Evolutionary conservation across 139 green algal genomes (phyloP).

Genomic region (Chlamydomonas sphaeroides): DNA sequence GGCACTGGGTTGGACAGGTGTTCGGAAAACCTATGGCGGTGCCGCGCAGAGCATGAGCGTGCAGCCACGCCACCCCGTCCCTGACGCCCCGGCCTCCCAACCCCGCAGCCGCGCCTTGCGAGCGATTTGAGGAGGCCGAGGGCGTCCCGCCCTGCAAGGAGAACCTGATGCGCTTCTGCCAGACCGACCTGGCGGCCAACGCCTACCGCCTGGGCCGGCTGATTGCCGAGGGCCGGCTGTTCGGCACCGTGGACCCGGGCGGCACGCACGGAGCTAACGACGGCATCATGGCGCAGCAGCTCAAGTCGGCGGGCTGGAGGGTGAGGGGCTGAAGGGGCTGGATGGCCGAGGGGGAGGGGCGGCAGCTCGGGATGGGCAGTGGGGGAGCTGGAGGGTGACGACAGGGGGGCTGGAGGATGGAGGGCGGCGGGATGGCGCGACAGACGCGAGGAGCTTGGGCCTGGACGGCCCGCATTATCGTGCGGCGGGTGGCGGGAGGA

Average conservation of each 20-base stretch:
- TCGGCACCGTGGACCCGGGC: constrained; percentile 59
- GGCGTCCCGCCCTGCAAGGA: constrained; percentile 72
- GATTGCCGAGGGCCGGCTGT: constrained; percentile 66
- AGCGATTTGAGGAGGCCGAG: constrained; percentile 65
- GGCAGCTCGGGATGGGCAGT: too few species aligned
- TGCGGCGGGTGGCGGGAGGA: too few species aligned
- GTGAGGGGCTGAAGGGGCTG: too few species aligned
- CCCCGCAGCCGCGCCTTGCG: constrained; percentile 63
- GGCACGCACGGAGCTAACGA: constrained; percentile 61
- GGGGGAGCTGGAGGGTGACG: too few species aligned
- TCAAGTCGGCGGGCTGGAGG: constrained; percentile 53
- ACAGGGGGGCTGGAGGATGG: too few species aligned
- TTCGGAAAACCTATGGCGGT: too few species aligned
- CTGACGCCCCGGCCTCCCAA: not conserved
- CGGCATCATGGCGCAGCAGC: constrained; percentile 72
- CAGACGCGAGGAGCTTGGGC: too few species aligned
- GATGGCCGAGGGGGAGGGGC: too few species aligned
- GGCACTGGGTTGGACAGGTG: too few species aligned
- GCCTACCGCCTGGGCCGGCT: constrained; percentile 67
- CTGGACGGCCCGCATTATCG: too few species aligned
- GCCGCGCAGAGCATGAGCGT: too few species aligned
- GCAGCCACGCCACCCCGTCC: not conserved
- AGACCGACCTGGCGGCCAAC: constrained; percentile 84
- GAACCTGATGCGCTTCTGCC: constrained; percentile 81
- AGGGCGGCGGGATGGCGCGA: too few species aligned